Percentiles rank a stretch among this genome's conserved stretches.
These are phyloP conservation scores for Fusarium chaquense DNA, from an alignment of 2,329 filamentous ascomycete species.

Conservation along the genomic window DNA sequence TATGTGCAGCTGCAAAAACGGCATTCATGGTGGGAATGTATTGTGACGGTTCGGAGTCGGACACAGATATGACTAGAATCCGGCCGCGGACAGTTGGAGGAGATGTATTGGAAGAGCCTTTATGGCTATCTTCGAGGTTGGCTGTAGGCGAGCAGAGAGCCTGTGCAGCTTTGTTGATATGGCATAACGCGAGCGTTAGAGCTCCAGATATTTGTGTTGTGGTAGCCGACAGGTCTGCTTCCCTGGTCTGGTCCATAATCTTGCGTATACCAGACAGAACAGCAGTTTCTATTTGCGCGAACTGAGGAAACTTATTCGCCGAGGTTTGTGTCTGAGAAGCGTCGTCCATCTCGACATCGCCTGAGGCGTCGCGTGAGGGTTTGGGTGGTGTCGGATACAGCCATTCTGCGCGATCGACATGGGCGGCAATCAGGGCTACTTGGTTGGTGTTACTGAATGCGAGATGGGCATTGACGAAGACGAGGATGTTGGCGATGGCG, in stretches of 20 bases:
- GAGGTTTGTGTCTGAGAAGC: slow-evolving; percentile 54
- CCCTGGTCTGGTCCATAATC: slow-evolving; percentile 78
- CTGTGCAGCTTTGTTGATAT: slow-evolving; percentile 87
- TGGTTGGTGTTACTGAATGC: slow-evolving; percentile 94
- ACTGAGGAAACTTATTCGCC: slow-evolving; percentile 94
- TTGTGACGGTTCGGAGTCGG: slow-evolving; percentile 84
- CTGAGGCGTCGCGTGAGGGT: slow-evolving; percentile 52
- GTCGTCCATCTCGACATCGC: slow-evolving; percentile 70
- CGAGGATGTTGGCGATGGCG: slow-evolving; percentile 87
- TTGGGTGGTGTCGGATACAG: slow-evolving; percentile 76
- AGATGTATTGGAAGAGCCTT: slow-evolving; percentile 49
- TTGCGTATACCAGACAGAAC: slow-evolving; percentile 78
- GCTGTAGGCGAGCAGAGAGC: slow-evolving; percentile 69
- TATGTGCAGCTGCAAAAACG: slow-evolving; percentile 93
- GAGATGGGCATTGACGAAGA: slow-evolving; percentile 97
- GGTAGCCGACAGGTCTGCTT: slow-evolving; percentile 74
- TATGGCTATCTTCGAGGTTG: slow-evolving; percentile 54
- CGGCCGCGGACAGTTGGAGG: slow-evolving; percentile 62
- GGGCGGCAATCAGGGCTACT: slow-evolving; percentile 90
- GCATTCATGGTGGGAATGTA: slow-evolving; percentile 99
- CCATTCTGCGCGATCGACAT: slow-evolving; percentile 87
- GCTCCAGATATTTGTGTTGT: slow-evolving; percentile 93
- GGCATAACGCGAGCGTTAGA: slow-evolving; percentile 86
- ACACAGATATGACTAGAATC: slow-evolving; percentile 91
- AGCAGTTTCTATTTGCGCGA: slow-evolving; percentile 85